Percentiles rank a stretch among this genome's conserved stretches.
Conservation (phyloP, 768 basidiomycete genomes). For the Suillus subalutaceus region DNA sequence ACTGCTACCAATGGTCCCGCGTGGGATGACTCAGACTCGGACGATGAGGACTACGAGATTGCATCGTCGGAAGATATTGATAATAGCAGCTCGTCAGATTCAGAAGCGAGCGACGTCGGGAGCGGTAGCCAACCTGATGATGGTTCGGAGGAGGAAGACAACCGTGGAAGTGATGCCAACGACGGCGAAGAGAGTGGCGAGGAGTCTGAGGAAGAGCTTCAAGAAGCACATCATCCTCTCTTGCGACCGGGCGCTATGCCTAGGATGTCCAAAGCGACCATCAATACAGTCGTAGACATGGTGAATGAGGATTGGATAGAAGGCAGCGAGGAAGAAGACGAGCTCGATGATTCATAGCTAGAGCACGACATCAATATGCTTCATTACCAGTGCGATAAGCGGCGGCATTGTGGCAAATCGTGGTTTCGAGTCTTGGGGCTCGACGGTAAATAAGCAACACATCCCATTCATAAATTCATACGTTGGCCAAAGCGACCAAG, state of each 20-base stretch:
- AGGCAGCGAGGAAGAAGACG: constrained; percentile 44
- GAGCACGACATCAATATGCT: not conserved
- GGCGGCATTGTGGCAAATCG: too few relatives aligned
- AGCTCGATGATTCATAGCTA: constrained; percentile 46
- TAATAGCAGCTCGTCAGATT: constrained; percentile 42
- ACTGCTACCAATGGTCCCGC: constrained; percentile 27
- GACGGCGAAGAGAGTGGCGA: constrained; percentile 40
- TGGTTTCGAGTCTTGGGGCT: not conserved
- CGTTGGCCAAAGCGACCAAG: not conserved
- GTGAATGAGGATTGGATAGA: constrained; percentile 53
- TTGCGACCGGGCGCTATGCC: constrained; percentile 70
- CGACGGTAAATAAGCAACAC: not conserved
- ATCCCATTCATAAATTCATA: not conserved
- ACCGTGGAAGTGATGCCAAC: constrained; percentile 34
- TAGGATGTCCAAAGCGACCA: constrained; percentile 63
- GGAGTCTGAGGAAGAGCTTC: constrained; percentile 47
- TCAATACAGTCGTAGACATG: constrained; percentile 68
- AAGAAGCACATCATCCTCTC: constrained; percentile 61
- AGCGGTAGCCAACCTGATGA: constrained; percentile 29
- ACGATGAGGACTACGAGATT: constrained; percentile 39
- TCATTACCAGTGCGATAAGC: not conserved
- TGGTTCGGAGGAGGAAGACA: constrained; percentile 32
- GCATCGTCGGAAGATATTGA: constrained; percentile 47
- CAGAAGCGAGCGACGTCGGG: constrained; percentile 33
- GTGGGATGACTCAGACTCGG: constrained; percentile 38